Evolutionary conservation across 306 rosid genomes (phyloP).

Genomic region (Pterocarpus macrocarpus): DNA sequence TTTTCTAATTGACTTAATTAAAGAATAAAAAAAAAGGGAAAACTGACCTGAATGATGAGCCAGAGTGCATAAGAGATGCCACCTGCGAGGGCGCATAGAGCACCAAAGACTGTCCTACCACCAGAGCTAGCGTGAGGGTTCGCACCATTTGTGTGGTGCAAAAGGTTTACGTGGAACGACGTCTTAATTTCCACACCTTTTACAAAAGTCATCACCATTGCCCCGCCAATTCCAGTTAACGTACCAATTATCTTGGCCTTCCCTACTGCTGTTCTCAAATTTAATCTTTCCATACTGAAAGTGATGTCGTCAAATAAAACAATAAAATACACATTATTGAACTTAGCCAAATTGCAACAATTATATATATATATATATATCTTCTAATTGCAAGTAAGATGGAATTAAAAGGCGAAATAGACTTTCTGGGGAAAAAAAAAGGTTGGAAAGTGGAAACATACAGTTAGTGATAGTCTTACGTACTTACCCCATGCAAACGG

Average conservation of each 20-base stretch:
- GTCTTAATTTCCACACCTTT: conserved; percentile 52
- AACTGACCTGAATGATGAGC: conserved; percentile 64
- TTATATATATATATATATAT: no score
- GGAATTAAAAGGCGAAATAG: no score
- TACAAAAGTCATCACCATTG: conserved; percentile 63
- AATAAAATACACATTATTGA: not conserved
- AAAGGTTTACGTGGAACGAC: conserved; percentile 44
- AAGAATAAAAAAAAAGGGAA: not conserved
- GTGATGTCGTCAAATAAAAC: not conserved
- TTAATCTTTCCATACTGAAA: conserved; percentile 55
- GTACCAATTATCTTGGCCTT: conserved; percentile 62
- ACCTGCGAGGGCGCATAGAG: conserved; percentile 38
- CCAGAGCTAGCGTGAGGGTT: not conserved
- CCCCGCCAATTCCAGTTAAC: conserved; percentile 57
- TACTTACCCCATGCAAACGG: conserved; percentile 60
- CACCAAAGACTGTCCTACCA: conserved; percentile 15
- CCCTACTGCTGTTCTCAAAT: conserved; percentile 49
- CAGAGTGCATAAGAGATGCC: conserved; percentile 49
- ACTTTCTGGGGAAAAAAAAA: no score
- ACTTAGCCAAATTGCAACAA: not conserved
- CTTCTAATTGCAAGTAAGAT: no score
- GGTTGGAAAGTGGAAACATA: no score
- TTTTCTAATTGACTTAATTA: no score
- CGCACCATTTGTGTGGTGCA: conserved; percentile 7
- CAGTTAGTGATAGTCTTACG: not conserved